Evolutionary conservation across 2,329 filamentous ascomycete genomes (phyloP).

Genomic region (Periconia macrospinosa): DNA sequence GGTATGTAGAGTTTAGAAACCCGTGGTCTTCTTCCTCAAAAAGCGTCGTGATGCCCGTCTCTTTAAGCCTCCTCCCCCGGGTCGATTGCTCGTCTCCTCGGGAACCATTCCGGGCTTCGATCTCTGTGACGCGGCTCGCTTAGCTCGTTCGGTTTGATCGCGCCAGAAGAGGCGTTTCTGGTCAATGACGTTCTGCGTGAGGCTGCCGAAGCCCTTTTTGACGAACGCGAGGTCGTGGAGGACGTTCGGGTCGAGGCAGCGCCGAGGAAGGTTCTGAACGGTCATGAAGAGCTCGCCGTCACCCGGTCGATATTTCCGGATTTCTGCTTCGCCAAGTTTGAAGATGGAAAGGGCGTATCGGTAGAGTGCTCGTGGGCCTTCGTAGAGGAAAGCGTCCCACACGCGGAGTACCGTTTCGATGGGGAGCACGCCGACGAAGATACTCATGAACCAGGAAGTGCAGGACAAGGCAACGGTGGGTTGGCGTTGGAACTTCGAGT

Average conservation of each 20-base stretch:
- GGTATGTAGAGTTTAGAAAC: background rate
- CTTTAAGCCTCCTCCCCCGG: constrained; percentile 20
- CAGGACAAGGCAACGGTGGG: constrained; percentile 91
- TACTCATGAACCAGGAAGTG: constrained; percentile 97
- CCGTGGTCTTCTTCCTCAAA: constrained; percentile 12
- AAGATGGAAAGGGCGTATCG: constrained; percentile 89
- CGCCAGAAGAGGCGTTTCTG: constrained; percentile 58
- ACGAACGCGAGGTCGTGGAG: constrained; percentile 84
- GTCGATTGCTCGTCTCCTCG: constrained; percentile 20
- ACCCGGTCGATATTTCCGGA: constrained; percentile 71
- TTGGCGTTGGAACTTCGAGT: constrained; percentile 55
- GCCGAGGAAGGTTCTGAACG: constrained; percentile 82
- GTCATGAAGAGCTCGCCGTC: constrained; percentile 96
- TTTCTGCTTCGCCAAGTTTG: constrained; percentile 81
- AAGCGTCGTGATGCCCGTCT: constrained; percentile 28
- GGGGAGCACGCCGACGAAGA: constrained; percentile 89
- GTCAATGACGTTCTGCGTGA: constrained; percentile 82
- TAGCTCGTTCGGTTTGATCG: constrained; percentile 33
- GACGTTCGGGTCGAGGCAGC: constrained; percentile 77
- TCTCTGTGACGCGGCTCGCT: constrained; percentile 12
- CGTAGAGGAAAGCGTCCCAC: constrained; percentile 96
- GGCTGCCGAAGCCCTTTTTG: constrained; percentile 75
- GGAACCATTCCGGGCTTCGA: constrained; percentile 1
- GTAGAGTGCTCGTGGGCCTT: constrained; percentile 91
- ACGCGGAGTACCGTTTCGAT: constrained; percentile 90